Percentiles rank a stretch among this genome's conserved stretches.
phyloP scores from a whole-genome alignment of 495 filamentous ascomycete species.

The Rhypophila decipiens region DNA sequence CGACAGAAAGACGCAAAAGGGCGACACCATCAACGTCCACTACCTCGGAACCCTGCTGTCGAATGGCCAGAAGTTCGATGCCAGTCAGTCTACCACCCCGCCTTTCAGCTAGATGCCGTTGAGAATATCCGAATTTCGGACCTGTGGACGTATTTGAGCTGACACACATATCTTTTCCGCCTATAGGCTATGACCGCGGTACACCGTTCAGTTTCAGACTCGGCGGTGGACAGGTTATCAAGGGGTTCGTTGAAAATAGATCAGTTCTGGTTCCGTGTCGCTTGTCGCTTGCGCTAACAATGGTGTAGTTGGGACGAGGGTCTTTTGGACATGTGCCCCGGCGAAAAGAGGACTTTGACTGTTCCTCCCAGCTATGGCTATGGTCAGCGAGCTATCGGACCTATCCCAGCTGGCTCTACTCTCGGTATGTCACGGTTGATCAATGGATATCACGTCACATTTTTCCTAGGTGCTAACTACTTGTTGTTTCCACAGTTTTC shows the following conservation, averaged over 20 bases:
- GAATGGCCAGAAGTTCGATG: conserved; percentile 52
- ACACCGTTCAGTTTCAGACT: conserved; percentile 71
- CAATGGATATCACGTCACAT: no score
- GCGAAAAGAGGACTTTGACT: conserved; percentile 84
- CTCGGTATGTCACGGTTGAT: conserved; percentile 46
- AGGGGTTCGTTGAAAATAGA: conserved; percentile 56
- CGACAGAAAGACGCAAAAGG: conserved; percentile 64
- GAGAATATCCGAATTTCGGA: no score
- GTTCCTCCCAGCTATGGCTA: conserved; percentile 87
- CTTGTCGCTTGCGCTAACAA: conserved; percentile 12
- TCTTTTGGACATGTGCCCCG: conserved; percentile 90
- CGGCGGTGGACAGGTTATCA: conserved; percentile 77
- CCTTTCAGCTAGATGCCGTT: no score
- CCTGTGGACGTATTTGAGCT: not conserved
- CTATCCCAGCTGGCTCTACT: conserved; percentile 73
- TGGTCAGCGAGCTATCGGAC: conserved; percentile 65
- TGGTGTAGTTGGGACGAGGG: conserved; percentile 74
- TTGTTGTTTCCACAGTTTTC: conserved; percentile 66
- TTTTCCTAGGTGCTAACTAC: no score
- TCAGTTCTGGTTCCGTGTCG: not conserved
- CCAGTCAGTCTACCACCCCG: conserved; percentile 29
- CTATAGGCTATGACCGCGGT: conserved; percentile 59
- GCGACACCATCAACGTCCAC: conserved; percentile 78
- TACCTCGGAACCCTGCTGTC: conserved; percentile 73
- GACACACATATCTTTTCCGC: conserved; percentile 20